phyloP scores from a whole-genome alignment of 805 yeast species.

The Candida nemodendra region DNA sequence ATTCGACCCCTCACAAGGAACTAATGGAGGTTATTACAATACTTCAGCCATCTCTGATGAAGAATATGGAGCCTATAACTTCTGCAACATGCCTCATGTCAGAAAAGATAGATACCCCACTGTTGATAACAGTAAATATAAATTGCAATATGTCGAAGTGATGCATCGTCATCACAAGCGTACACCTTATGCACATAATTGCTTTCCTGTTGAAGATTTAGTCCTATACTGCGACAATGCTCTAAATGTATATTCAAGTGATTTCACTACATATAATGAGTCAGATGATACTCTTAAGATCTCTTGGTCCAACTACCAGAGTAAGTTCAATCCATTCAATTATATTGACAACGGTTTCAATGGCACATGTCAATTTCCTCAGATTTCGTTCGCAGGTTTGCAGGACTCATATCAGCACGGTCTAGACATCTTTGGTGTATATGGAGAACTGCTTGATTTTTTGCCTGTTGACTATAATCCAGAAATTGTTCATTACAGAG shows the following conservation, averaged over 20 bases:
- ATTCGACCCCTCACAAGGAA: slow-evolving; percentile 23
- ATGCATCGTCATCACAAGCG: slow-evolving; percentile 46
- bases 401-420: slow-evolving; percentile 42
- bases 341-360: slow-evolving; percentile 25
- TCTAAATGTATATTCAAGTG: slow-evolving; percentile 26
- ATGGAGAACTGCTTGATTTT: slow-evolving; percentile 34
- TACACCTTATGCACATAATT: slow-evolving; percentile 38
- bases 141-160: slow-evolving; percentile 37
- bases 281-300: slow-evolving; percentile 12
- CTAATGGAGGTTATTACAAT: slow-evolving; percentile 29
- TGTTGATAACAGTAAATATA: slow-evolving; percentile 24
- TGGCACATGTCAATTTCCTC: slow-evolving; percentile 39
- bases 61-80: slow-evolving; percentile 38
- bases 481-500: slow-evolving; percentile 32
- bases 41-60: slow-evolving; percentile 24
- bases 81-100: slow-evolving; percentile 46
- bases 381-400: slow-evolving; percentile 39
- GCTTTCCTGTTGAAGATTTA: slow-evolving; percentile 33
- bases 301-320: slow-evolving; percentile 26
- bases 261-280: slow-evolving; percentile 12
- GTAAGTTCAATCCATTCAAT: slow-evolving; percentile 29
- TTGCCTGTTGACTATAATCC: slow-evolving; percentile 36
- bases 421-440: slow-evolving; percentile 35
- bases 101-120: slow-evolving; percentile 32
- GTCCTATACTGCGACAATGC: slow-evolving; percentile 32